Percentiles rank a stretch among this genome's conserved stretches.
phyloP scores from a whole-genome alignment of 1,284 basidiomycete species.

The Cryptococcus jaspeensis region DNA sequence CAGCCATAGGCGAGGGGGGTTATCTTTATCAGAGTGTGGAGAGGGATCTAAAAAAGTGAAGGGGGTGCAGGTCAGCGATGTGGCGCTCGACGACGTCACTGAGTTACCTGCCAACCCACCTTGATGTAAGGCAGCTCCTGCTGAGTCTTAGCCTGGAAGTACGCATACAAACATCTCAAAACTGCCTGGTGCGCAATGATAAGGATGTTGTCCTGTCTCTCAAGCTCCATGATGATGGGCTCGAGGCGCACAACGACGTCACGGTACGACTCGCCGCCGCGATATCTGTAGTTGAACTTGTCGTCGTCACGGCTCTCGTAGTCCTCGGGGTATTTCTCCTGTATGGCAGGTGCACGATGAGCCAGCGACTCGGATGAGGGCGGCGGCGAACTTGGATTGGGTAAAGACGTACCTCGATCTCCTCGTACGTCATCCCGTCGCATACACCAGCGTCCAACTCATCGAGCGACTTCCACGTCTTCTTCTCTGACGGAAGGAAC shows the following conservation, averaged over 20 bases:
- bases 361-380: neutral
- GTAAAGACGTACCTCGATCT: constrained; percentile 73
- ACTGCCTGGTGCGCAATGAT: constrained; percentile 95
- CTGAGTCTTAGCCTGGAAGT: constrained; percentile 90
- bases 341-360: constrained; percentile 3
- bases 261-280: constrained; percentile 90
- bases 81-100: neutral
- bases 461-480: constrained; percentile 98
- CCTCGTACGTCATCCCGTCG: constrained; percentile 99
- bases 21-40: constrained; percentile 97
- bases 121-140: constrained; percentile 97
- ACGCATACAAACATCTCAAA: constrained; percentile 88
- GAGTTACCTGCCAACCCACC: constrained; percentile 26
- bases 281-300: constrained; percentile 98
- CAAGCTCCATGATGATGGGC: constrained; percentile 98
- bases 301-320: constrained; percentile 98
- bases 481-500: constrained; percentile 78
- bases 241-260: constrained; percentile 95
- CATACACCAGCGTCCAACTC: constrained; percentile 99
- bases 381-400: neutral
- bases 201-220: constrained; percentile 94
- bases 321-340: constrained; percentile 95
- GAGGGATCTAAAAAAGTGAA: constrained; percentile 59
- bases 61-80: neutral
- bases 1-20: constrained; percentile 98